Evolutionary conservation across 345 rosid species (phyloP), one percentile per base, ranked within the genome.

Genomic region (Eucalyptus albens): DNA sequence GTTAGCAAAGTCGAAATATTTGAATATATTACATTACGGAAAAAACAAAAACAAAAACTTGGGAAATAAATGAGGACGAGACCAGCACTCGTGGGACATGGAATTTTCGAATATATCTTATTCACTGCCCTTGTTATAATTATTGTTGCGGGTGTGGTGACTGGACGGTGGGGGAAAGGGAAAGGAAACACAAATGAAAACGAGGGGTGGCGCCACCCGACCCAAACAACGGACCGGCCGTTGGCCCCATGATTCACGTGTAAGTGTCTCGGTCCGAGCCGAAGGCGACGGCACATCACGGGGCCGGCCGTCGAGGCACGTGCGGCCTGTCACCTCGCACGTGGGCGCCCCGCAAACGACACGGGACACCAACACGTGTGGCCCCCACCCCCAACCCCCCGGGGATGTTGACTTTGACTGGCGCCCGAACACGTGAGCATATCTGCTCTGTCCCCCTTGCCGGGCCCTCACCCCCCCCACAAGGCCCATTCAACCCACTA

Each of bases 171-270:
- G 33, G 42, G 9, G 55, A 15, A 51, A 8, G 87, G 11, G 44
- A 9, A 15, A 31, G 9, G 17, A 59, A 62, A 44, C 62, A 87
- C n/a, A 16, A 27, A 26, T 15, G 31, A 31, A 45, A n/a, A 65
- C 60, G 47, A 40, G 47, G 15, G 62, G 62, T 56, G 62, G 14
- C 29, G 62, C 29, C 62, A 56, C 29, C 29, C 62, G 27, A 77
- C 87, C 90, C 87, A n/a, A n/a, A 31, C 33, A n/a, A 40, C 82
- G 40, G 89, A 65, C 29, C 65, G 72, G 19, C 42, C 13, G 89
- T 56, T 90, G 94, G 92, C 90, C 90, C 92, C 81, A 91, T 40
- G 87, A 81, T 90, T 88, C 94, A 93, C 92, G 92, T 92, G 93
- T 87, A 80, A 37, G 91, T 89, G 87, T 60, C 86, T 80, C 87